phyloP scores from a whole-genome alignment of 179 eudicot species.

The Carnegiea gigantea region DNA sequence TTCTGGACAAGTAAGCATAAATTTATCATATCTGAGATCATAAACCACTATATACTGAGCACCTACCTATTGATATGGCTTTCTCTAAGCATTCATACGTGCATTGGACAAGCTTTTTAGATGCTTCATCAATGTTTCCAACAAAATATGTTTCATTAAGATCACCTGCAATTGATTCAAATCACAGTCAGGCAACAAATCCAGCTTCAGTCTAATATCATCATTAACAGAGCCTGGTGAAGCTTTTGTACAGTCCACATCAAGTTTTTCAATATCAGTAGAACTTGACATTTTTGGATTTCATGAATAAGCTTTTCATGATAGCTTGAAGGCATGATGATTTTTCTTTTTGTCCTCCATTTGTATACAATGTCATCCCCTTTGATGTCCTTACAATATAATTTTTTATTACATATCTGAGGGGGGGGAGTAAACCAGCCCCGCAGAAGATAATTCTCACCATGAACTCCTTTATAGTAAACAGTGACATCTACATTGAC shows the following conservation, averaged over 20 bases:
- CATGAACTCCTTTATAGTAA: slow-evolving; percentile 93
- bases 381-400: slow-evolving; percentile 3
- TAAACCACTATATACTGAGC: background rate
- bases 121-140: slow-evolving; percentile 93
- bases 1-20: too few relatives aligned
- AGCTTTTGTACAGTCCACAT: background rate
- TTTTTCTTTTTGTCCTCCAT: background rate
- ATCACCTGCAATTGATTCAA: slow-evolving; percentile 62
- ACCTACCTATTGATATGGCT: slow-evolving; percentile 84
- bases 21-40: too few relatives aligned
- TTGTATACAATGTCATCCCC: background rate
- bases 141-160: slow-evolving; percentile 96
- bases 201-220: background rate
- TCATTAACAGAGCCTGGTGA: background rate
- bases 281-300: background rate
- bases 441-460: slow-evolving; percentile 39
- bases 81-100: slow-evolving; percentile 98
- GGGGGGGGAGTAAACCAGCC: background rate
- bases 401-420: background rate
- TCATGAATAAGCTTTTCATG: background rate
- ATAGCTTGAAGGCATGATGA: background rate
- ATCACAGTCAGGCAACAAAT: slow-evolving; percentile 15
- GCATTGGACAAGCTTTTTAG: slow-evolving; percentile 70
- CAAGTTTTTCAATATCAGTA: background rate
- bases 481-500: slow-evolving; percentile 96